Evolutionary conservation across 257 asterid genomes (phyloP), one percentile per base, ranked within the genome.

Genomic region (Cynanchum wilfordii): DNA sequence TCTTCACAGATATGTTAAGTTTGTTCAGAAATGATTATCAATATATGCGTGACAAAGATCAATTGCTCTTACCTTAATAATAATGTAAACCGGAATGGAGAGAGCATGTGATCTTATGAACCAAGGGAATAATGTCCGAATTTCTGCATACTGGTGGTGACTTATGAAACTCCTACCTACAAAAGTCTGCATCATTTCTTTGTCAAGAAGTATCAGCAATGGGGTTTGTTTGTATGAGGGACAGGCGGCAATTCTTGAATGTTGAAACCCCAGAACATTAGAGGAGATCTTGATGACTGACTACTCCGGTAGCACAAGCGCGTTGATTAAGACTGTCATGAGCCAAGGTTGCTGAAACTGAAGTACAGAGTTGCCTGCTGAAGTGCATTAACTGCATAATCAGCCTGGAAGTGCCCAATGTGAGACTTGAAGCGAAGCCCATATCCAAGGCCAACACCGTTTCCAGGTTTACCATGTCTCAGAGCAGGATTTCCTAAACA

Each of bases 401-500:
- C 97, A 64, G 88, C 87, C 79, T 93, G 97, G 69, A 91, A 66
- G 81, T 93, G 96, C 30, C 97, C 98, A 50, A 91, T 36, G 12
- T 72, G 92, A 42, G 97, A 88, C 81, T 91, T 93, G 59, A 91
- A 87, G 36, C 98, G 90, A 52, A 93, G 85, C 57, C 97, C 97
- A 55, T 84, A 91, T 79, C 98, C 98, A 22, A 88, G 56, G 47
- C 98, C 96, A 42, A 86, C 42, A 56, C 98, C 98, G 2, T 63
- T 79, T 66, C 98, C 98, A 50, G 97, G 98, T 79, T 91, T 93
- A 56, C 98, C 98, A 71, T 84, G 96, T 79, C 97, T 88, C 5
- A 91, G 87, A 76, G 88, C 87, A 65, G 98, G 98, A 79, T 89
- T 89, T 66, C 98, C 98, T 93, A 85, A 68, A 69, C 38, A 17